Percentiles rank a stretch among this genome's conserved stretches.
phyloP scores from a whole-genome alignment of 257 asterid species.

The Craterostigma plantagineum region DNA sequence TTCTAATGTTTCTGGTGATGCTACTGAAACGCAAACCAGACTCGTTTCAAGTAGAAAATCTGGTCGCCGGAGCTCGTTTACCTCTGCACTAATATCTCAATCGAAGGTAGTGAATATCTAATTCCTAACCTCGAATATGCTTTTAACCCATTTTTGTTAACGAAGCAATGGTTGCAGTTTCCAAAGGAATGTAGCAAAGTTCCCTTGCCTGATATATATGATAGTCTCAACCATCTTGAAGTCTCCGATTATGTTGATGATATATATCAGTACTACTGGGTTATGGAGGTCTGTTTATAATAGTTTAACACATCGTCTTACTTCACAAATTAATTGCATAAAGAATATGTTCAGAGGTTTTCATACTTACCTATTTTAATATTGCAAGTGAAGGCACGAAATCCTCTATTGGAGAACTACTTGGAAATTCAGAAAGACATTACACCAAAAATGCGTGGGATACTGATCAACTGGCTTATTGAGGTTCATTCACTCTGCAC shows the following conservation, averaged over 20 bases:
- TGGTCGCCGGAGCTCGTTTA: slow-evolving; percentile 64
- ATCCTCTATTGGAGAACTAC: slow-evolving; percentile 37
- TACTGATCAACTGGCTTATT: slow-evolving; percentile 88
- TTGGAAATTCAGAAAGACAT: slow-evolving; percentile 43
- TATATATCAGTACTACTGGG: slow-evolving; percentile 85
- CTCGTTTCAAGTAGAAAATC: slow-evolving; percentile 26
- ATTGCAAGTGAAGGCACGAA: slow-evolving; percentile 30
- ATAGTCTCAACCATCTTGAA: slow-evolving; percentile 73
- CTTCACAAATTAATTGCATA: not conserved
- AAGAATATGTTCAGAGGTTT: not conserved
- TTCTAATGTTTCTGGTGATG: slow-evolving; percentile 11
- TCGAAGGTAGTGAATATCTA: slow-evolving; percentile 33
- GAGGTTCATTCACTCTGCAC: slow-evolving; percentile 32
- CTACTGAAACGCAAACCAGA: not conserved
- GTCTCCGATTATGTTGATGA: slow-evolving; percentile 82
- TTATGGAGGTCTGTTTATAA: slow-evolving; percentile 54
- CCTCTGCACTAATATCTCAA: slow-evolving; percentile 45
- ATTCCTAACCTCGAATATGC: slow-evolving; percentile 7
- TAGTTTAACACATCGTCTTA: slow-evolving; percentile 5
- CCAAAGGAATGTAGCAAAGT: no score
- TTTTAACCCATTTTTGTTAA: slow-evolving; percentile 8
- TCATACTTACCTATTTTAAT: not conserved
- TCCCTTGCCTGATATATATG: slow-evolving; percentile 53
- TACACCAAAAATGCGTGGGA: slow-evolving; percentile 80
- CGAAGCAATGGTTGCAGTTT: not conserved